These are phyloP conservation scores for Biscogniauxia mediterranea DNA, from an alignment of 2,329 filamentous ascomycete species.

Conservation along the genomic window DNA sequence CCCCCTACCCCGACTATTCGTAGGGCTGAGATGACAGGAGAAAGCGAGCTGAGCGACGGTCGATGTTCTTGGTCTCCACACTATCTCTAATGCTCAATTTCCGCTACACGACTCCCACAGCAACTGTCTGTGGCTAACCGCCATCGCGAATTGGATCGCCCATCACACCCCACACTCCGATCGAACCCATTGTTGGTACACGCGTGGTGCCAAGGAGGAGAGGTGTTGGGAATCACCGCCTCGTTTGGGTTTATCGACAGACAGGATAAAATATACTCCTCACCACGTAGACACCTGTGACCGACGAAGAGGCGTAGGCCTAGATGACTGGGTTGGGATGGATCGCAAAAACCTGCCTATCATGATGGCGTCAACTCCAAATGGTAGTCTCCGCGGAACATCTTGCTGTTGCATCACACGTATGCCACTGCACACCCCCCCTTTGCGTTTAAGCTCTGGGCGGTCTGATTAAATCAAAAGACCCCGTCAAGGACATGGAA, in stretches of 20 bases:
- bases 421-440: neutral
- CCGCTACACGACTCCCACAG: neutral
- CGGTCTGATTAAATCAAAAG: slow-evolving; percentile 21
- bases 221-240: neutral
- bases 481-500: slow-evolving; percentile 14
- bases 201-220: neutral
- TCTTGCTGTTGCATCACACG: slow-evolving; percentile 4
- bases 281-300: slow-evolving; percentile 1
- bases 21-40: slow-evolving; percentile 31
- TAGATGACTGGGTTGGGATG: slow-evolving; percentile 1
- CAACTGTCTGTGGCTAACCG: neutral
- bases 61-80: slow-evolving; percentile 8
- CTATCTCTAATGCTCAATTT: neutral
- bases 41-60: slow-evolving; percentile 4
- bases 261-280: neutral
- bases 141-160: neutral
- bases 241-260: neutral
- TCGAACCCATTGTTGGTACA: neutral
- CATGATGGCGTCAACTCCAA: slow-evolving; percentile 19
- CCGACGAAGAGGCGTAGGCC: neutral
- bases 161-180: neutral
- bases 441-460: slow-evolving; percentile 7
- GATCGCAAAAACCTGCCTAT: slow-evolving; percentile 23
- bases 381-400: neutral
- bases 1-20: slow-evolving; percentile 9